Conservation (phyloP, 2,329 filamentous ascomycete genomes). For the Ilyonectria sp. region DNA sequence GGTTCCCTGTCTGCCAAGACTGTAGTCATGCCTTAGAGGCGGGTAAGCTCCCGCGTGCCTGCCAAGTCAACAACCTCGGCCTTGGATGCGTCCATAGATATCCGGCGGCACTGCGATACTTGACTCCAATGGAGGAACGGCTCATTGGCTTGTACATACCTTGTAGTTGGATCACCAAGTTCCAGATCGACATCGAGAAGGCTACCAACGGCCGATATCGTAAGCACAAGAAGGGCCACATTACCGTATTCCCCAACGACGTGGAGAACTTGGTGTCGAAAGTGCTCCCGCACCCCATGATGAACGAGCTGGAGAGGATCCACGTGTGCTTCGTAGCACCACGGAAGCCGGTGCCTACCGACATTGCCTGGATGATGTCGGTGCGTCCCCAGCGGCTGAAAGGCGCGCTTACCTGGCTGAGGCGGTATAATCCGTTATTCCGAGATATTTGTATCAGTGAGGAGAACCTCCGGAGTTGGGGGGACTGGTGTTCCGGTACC, state of each 20-base stretch:
- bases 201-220: background rate
- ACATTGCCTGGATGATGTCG: background rate
- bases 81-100: background rate
- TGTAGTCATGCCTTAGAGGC: background rate
- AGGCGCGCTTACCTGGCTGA: background rate
- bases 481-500: background rate
- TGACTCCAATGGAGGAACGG: background rate
- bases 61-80: background rate
- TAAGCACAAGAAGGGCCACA: background rate
- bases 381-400: background rate
- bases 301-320: background rate
- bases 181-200: background rate
- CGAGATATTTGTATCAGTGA: background rate
- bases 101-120: background rate
- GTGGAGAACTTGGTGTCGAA: background rate
- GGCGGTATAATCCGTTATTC: background rate
- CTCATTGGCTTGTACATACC: background rate
- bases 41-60: background rate
- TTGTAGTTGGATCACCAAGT: background rate
- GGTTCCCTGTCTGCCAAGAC: background rate
- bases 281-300: background rate
- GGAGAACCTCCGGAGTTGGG: background rate
- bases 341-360: background rate
- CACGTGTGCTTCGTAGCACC: background rate
- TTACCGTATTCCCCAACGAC: background rate